Evolutionary conservation across 2,329 filamentous ascomycete species (phyloP).

Genomic region (Phymatotrichopsis omnivora): DNA sequence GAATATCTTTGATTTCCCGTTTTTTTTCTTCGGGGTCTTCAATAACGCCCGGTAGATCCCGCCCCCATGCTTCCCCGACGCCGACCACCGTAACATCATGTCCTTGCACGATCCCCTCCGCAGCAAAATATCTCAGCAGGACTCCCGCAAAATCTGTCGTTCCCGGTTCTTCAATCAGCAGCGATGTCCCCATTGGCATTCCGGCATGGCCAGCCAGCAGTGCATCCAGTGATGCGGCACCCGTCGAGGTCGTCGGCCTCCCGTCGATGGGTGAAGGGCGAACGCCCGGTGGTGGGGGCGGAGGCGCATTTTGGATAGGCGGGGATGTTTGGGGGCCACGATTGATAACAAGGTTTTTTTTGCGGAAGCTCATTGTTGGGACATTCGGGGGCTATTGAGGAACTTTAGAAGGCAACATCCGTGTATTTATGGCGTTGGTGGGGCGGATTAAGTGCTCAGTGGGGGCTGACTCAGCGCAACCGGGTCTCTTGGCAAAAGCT

Average conservation of each 20-base stretch:
- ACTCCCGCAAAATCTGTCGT: conserved; percentile 89
- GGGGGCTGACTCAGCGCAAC: neutral
- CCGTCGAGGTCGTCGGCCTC: conserved; percentile 79
- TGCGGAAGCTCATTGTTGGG: conserved; percentile 54
- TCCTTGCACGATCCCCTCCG: conserved; percentile 83
- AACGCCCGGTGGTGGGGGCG: conserved; percentile 36
- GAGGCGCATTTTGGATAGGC: neutral
- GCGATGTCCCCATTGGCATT: conserved; percentile 65
- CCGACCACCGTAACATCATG: conserved; percentile 82
- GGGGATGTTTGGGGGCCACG: conserved; percentile 34
- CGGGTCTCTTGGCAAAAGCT: neutral
- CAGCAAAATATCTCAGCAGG: conserved; percentile 77
- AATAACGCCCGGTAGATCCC: conserved; percentile 58
- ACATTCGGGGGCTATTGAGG: too few species aligned
- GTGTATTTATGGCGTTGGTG: too few species aligned
- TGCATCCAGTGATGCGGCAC: conserved; percentile 73
- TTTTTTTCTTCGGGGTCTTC: conserved; percentile 36
- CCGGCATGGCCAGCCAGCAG: conserved; percentile 80
- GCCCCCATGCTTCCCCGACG: conserved; percentile 65
- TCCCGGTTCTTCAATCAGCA: conserved; percentile 72
- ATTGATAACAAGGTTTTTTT: conserved; percentile 51
- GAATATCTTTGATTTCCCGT: conserved; percentile 36
- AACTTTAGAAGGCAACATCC: too few species aligned
- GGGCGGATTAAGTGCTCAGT: neutral
- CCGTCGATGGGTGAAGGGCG: conserved; percentile 85